Evolutionary conservation across 1,139 yeast genomes (phyloP).

Genomic region (Blastobotrys capitulatus): DNA sequence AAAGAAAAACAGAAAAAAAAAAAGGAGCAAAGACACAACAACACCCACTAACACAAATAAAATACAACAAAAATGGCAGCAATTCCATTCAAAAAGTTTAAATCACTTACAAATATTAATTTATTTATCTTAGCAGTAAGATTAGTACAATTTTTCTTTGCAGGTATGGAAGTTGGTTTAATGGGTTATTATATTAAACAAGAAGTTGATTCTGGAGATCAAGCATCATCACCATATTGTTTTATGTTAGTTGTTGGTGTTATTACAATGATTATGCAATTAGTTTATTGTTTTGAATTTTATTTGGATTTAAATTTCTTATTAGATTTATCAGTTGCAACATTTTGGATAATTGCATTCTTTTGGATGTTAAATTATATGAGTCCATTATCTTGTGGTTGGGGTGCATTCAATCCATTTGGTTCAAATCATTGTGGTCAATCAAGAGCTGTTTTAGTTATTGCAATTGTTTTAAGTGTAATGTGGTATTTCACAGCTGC

Average conservation of each 20-base stretch:
- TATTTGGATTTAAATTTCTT: constrained; percentile 22
- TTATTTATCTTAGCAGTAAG: constrained; percentile 27
- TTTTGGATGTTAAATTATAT: constrained; percentile 30
- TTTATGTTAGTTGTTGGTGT: constrained; percentile 27
- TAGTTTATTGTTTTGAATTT: constrained; percentile 29
- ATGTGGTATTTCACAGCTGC: constrained; percentile 27
- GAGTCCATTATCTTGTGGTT: constrained; percentile 26
- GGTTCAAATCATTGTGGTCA: constrained; percentile 30
- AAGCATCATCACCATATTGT: constrained; percentile 28
- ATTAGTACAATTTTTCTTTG: constrained; percentile 31
- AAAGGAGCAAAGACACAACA: background rate
- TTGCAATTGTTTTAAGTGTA: constrained; percentile 26
- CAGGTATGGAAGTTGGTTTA: constrained; percentile 30
- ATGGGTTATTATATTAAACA: constrained; percentile 28
- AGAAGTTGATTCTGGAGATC: constrained; percentile 17
- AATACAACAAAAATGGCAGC: background rate
- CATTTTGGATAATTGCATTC: constrained; percentile 28
- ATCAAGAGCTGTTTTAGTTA: constrained; percentile 27
- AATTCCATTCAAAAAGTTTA: constrained; percentile 11
- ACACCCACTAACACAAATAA: too few species aligned
- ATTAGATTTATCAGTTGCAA: constrained; percentile 28
- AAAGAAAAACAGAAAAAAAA: background rate
- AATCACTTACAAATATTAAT: constrained; percentile 29
- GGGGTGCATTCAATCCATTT: constrained; percentile 32
- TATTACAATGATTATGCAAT: constrained; percentile 28